phyloP scores from a whole-genome alignment of 495 filamentous ascomycete species.

The Xylaria nigripes region DNA sequence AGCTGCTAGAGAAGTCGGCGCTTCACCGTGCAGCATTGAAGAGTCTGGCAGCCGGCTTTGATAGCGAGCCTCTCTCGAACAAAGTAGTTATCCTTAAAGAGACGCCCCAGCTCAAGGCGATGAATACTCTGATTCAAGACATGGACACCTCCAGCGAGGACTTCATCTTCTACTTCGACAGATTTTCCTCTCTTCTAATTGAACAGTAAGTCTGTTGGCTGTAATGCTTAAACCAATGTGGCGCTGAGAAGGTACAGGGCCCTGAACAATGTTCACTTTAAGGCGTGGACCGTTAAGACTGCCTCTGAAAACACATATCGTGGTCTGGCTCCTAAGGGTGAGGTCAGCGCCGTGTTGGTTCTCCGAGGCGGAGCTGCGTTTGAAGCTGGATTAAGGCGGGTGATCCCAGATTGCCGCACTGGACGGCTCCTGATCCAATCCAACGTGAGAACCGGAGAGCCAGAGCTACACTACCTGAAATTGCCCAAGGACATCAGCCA shows the following conservation, averaged over 20 bases:
- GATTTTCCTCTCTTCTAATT: slow-evolving; percentile 72
- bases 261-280: slow-evolving; percentile 62
- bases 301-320: slow-evolving; percentile 57
- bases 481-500: slow-evolving; percentile 60
- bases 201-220: slow-evolving; percentile 51
- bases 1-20: slow-evolving; percentile 74
- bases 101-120: slow-evolving; percentile 70
- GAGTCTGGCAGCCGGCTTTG: slow-evolving; percentile 58
- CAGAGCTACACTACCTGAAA: slow-evolving; percentile 81
- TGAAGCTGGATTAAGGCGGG: slow-evolving; percentile 78
- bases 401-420: slow-evolving; percentile 84
- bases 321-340: slow-evolving; percentile 58
- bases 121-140: slow-evolving; percentile 85
- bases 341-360: slow-evolving; percentile 79
- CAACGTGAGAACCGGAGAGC: slow-evolving; percentile 73
- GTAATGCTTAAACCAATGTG: neutral
- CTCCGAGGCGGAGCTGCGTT: slow-evolving; percentile 79
- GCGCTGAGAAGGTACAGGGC: slow-evolving; percentile 42
- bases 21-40: slow-evolving; percentile 69
- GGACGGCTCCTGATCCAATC: slow-evolving; percentile 88
- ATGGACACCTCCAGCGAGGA: slow-evolving; percentile 74
- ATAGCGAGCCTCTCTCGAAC: slow-evolving; percentile 60
- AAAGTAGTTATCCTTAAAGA: slow-evolving; percentile 64
- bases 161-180: slow-evolving; percentile 95
- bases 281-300: slow-evolving; percentile 53